phyloP scores from a whole-genome alignment of 73 alveolate species.

The Blepharisma japonicum region DNA sequence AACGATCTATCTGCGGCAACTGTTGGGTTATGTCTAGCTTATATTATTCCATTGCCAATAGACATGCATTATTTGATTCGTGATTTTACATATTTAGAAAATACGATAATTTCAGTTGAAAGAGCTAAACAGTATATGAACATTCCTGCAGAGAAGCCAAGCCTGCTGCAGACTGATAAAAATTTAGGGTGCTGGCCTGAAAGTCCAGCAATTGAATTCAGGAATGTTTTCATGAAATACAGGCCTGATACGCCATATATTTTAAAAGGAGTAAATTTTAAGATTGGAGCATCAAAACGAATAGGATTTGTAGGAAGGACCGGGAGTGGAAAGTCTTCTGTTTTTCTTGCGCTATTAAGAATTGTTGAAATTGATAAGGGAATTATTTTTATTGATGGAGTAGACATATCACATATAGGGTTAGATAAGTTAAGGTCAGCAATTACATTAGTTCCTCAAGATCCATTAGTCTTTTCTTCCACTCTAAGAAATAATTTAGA shows the following conservation, averaged over 20 bases:
- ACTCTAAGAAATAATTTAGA: conserved; percentile 62
- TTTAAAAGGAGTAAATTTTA: conserved; percentile 45
- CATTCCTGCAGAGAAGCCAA: background rate
- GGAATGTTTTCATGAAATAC: conserved; percentile 35
- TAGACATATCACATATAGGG: conserved; percentile 37
- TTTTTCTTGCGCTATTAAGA: conserved; percentile 73
- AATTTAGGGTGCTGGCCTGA: background rate
- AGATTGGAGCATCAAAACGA: conserved; percentile 46
- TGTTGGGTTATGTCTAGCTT: conserved; percentile 8
- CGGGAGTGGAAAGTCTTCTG: conserved; percentile 81
- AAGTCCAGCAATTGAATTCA: background rate
- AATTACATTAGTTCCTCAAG: conserved; percentile 54
- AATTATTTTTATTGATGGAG: conserved; percentile 45
- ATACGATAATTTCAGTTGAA: background rate
- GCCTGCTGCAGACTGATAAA: background rate
- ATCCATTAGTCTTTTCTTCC: conserved; percentile 49
- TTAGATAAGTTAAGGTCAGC: conserved; percentile 47
- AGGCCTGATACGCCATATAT: conserved; percentile 52
- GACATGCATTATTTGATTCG: background rate
- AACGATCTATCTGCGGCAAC: background rate
- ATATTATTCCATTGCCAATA: background rate
- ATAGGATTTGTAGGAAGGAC: conserved; percentile 86
- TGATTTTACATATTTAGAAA: background rate
- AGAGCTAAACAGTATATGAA: background rate
- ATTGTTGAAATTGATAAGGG: conserved; percentile 65